Percentiles rank a stretch among this genome's conserved stretches.
Evolutionary conservation across 371 early-diverging fungal species (phyloP).

Genomic region (Mortierella sp.): DNA sequence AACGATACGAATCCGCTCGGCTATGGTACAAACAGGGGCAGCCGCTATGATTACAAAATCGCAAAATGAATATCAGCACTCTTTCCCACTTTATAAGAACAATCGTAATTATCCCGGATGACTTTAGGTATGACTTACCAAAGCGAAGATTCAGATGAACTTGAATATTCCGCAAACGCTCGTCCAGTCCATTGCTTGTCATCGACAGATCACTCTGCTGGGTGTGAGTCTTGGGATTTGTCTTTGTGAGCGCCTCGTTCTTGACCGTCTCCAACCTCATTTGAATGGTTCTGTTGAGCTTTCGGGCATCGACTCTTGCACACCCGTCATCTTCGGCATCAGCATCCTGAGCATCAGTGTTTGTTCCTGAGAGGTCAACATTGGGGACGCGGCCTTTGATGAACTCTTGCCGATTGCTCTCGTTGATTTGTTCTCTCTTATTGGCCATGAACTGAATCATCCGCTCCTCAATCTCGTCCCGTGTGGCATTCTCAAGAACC

Average conservation of each 20-base stretch:
- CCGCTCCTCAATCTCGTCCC: conserved; percentile 51
- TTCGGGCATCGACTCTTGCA: conserved; percentile 80
- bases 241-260: conserved; percentile 82
- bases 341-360: conserved; percentile 3
- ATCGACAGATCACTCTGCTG: conserved; percentile 29
- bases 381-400: conserved; percentile 41
- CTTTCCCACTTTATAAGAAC: neutral
- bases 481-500: conserved; percentile 30
- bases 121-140: conserved; percentile 46
- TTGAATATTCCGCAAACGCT: conserved; percentile 72
- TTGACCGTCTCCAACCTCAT: conserved; percentile 86
- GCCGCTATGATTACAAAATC: conserved; percentile 29
- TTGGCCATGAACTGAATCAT: conserved; percentile 72
- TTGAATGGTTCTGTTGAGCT: conserved; percentile 84
- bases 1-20: conserved; percentile 71
- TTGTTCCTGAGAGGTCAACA: neutral
- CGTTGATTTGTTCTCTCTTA: conserved; percentile 76
- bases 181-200: conserved; percentile 58
- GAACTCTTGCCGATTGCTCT: conserved; percentile 81
- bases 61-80: neutral
- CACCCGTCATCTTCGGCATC: conserved; percentile 58
- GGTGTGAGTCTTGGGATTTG: conserved; percentile 63
- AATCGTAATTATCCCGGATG: too few species aligned
- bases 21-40: conserved; percentile 58
- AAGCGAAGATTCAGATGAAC: conserved; percentile 77